A percentile compares a stretch with the other conserved stretches of the same genome.
phyloP scores from a whole-genome alignment of 2,329 filamentous ascomycete species.

The Verticillium zaregamsianum region DNA sequence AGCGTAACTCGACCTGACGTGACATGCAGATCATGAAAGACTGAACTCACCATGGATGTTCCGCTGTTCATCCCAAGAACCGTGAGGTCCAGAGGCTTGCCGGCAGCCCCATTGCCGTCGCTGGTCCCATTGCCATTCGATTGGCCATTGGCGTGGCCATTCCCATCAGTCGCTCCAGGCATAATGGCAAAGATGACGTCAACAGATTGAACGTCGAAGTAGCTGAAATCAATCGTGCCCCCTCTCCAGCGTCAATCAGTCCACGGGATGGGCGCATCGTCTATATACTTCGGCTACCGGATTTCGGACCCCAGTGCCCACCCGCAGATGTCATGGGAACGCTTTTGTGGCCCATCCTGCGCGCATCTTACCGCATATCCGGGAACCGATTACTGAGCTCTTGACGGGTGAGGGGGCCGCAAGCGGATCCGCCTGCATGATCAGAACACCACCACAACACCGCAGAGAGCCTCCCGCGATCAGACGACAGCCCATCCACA shows the following conservation, averaged over 20 bases:
- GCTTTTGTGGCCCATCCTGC: background rate
- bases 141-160: background rate
- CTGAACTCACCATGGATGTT: constrained; percentile 39
- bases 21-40: background rate
- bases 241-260: background rate
- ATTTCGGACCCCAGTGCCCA: background rate
- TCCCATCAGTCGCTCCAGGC: background rate
- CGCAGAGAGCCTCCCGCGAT: background rate
- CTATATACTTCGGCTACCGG: background rate
- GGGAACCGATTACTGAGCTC: background rate
- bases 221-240: background rate
- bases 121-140: background rate
- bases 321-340: background rate
- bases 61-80: constrained; percentile 52
- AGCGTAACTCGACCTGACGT: background rate
- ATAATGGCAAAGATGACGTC: background rate
- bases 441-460: background rate
- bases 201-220: background rate
- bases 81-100: constrained; percentile 39
- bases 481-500: background rate
- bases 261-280: background rate
- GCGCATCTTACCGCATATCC: background rate
- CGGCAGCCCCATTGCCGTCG: background rate
- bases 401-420: background rate
- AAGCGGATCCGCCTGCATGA: background rate